Evolutionary conservation across 139 green algal species (phyloP), one percentile per base, ranked within the genome.

Genomic region (Bryopsis sp.): DNA sequence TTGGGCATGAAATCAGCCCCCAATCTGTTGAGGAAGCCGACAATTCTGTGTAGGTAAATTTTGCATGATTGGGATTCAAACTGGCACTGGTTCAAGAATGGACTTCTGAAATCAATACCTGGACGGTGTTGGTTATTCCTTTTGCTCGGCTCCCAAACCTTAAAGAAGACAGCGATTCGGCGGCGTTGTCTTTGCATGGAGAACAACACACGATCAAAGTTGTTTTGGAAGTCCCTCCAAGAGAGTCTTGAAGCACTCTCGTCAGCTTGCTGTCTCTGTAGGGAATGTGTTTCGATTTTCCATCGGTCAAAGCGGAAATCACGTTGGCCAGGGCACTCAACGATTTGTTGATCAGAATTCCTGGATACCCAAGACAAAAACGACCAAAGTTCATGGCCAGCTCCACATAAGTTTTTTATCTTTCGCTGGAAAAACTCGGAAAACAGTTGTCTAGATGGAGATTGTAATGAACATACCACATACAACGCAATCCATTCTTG

Each of bases 141-240:
- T 69, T 74, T 38, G 86, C 85, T 31, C 86, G 77, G 6, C 26
- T 26, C 28, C 84, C 81, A 58, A 88, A 91, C 37, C 82, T 76
- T 54, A 96, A 73, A 1, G 80, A 83, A 24, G 75, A 88, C 47
- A 94, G 76, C 24, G 87, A 94, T 69, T 96, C 89, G 3, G 70
- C 39, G 1, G 74, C 79, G 68, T 95, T 88, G 47, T 77, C 67
- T 2, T 43, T 6, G 28, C 32, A 69, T 26, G 87, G 83, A 0
- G 85, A 93, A 70, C 82, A 89, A 80, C 84, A 93, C 34, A 95
- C 77, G 74, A 96, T 86, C 58, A 96, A 73, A 39, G 82, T 70
- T 3, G 86, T 91, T 29, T 75, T 71, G 0, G 84, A 76, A 5
- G 48, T 87, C 46, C 87, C 87, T 22, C 85, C 86, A 74, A 96